A percentile compares a stretch with the other conserved stretches of the same genome.
phyloP scores from a whole-genome alignment of 1,284 basidiomycete genomes.

The Cutaneotrichosporon curvatum region DNA sequence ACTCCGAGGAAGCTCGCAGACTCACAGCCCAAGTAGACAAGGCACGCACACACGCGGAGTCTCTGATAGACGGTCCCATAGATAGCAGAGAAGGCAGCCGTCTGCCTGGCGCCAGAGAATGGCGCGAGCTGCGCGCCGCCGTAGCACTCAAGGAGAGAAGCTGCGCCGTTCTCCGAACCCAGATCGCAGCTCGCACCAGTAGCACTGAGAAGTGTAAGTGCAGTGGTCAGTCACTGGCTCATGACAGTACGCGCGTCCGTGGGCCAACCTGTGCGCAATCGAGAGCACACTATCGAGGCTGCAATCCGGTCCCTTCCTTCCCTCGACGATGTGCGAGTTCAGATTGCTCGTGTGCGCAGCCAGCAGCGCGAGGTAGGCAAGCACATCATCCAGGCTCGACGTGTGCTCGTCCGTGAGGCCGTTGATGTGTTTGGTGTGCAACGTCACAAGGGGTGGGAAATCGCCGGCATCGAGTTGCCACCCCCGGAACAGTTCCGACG shows the following conservation, averaged over 20 bases:
- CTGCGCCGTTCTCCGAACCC: slow-evolving; percentile 12
- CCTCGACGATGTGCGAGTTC: slow-evolving; percentile 8
- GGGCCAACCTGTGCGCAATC: neutral
- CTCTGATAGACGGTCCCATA: slow-evolving; percentile 12
- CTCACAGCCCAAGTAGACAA: slow-evolving; percentile 12
- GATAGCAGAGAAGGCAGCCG: neutral
- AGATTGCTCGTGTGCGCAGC: slow-evolving; percentile 8
- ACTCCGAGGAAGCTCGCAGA: slow-evolving; percentile 10
- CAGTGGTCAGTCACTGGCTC: neutral
- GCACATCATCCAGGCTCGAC: slow-evolving; percentile 30
- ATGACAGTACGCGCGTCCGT: slow-evolving; percentile 5
- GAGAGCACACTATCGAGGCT: slow-evolving; percentile 5
- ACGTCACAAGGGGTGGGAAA: slow-evolving; percentile 25
- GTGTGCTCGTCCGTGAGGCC: slow-evolving; percentile 34
- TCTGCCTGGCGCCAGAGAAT: slow-evolving; percentile 11
- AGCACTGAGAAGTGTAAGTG: slow-evolving; percentile 1
- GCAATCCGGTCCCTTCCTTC: slow-evolving; percentile 1
- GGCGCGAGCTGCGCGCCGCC: slow-evolving; percentile 31
- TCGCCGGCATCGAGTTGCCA: slow-evolving; percentile 30
- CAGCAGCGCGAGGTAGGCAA: slow-evolving; percentile 23
- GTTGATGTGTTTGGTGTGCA: slow-evolving; percentile 34
- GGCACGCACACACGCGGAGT: slow-evolving; percentile 12
- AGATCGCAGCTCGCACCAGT: slow-evolving; percentile 5
- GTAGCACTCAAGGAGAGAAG: slow-evolving; percentile 23
- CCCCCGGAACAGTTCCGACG: slow-evolving; percentile 28